Conservation (phyloP, 371 early-diverging fungal species). For the Lichtheimia ornata region DNA sequence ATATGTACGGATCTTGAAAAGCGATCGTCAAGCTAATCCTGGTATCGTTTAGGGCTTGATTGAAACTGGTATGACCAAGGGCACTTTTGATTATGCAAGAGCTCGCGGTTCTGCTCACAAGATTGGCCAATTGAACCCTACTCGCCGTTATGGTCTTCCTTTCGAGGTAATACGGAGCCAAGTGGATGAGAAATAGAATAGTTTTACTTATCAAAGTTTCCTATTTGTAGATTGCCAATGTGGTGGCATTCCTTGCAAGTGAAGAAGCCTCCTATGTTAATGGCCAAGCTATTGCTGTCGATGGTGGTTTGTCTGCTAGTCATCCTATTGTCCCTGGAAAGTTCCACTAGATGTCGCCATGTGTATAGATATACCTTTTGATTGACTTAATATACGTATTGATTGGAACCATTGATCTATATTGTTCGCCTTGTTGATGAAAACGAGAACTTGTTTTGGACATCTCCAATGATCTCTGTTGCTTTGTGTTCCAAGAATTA, state of each 20-base stretch:
- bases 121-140: conserved; percentile 61
- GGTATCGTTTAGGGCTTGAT: conserved; percentile 44
- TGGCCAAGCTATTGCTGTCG: conserved; percentile 57
- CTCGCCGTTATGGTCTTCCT: conserved; percentile 46
- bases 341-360: conserved; percentile 7
- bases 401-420: too few relatives aligned
- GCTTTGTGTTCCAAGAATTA: too few relatives aligned
- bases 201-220: too few relatives aligned
- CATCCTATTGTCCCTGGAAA: conserved; percentile 42
- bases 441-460: too few relatives aligned
- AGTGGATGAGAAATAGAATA: too few relatives aligned
- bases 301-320: conserved; percentile 56
- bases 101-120: conserved; percentile 40
- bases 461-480: too few relatives aligned
- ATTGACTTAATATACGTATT: too few relatives aligned
- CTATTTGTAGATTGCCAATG: conserved; percentile 41
- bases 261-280: conserved; percentile 61
- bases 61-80: conserved; percentile 59
- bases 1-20: not conserved
- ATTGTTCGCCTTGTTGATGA: too few relatives aligned
- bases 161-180: conserved; percentile 30
- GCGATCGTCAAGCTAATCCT: not conserved
- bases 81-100: conserved; percentile 53
- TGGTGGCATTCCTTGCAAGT: conserved; percentile 55
- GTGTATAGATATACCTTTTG: too few relatives aligned